Evolutionary conservation across 2,329 filamentous ascomycete genomes (phyloP), one percentile per base, ranked within the genome.

Genomic region (Penicillium sp.): DNA sequence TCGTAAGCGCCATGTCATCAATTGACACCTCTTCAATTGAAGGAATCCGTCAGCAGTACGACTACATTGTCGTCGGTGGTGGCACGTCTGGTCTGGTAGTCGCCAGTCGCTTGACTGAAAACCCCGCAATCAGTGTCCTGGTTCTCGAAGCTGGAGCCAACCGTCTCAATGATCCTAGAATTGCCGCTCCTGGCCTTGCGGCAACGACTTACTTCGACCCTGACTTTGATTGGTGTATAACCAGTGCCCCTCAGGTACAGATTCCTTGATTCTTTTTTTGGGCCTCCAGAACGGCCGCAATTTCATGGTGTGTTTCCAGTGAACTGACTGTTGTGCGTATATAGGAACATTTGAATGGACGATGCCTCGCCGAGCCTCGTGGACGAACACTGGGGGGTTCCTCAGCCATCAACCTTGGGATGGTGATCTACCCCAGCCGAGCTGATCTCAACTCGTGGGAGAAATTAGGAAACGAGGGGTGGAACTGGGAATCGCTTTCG

Each of bases 361-460:
- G 59, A 9, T 36, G 34, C 8, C 4, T 36, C 34, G 34, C 34
- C 9, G 34, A 36, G n/a, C 34, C 34, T 10, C 46, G 45, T 16
- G 58, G 58, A 5, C 45, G 51, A 6, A 47, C 54, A 21, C 47
- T 62, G 18, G 60, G 60, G 29, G 58, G 70, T 26, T 68, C 58
- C 6, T 67, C 60, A 23, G 72, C 69, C 34, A 59, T 75, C 51
- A 75, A 74, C 47, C 51, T 56, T 9, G 56, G 62, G 29, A 58
- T 62, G 34, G 50, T 65, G 21, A 58, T 66, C 13, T 54, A 61
- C n/a, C 57, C 59, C 26, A 62, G 57, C 16, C 50, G 52, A 18
- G 39, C 53, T 15, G 63, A 61, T 33, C 23, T 69, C 26, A 65
- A 76, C 55, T 70, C 72, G 2, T 77, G 74, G 74, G 68, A 51